A percentile compares a stretch with the other conserved stretches of the same genome.
Evolutionary conservation across 768 basidiomycete genomes (phyloP).

Genomic region (Polyporus arcularius): DNA sequence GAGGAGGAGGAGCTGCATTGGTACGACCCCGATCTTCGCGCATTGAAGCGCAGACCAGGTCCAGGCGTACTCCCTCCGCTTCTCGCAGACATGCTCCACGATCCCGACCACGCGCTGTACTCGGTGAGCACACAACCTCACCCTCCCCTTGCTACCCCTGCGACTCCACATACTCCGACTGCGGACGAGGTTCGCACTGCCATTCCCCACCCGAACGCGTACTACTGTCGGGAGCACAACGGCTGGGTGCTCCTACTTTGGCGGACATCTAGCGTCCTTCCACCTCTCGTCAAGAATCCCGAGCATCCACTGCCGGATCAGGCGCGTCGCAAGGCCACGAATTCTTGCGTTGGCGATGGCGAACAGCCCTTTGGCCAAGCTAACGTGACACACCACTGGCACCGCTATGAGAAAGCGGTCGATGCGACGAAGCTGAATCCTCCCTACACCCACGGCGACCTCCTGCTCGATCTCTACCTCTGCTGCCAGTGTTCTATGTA

Average conservation of each 20-base stretch:
- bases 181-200: constrained; percentile 66
- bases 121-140: constrained; percentile 49
- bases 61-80: constrained; percentile 69
- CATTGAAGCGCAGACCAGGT: constrained; percentile 57
- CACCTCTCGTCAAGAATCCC: constrained; percentile 48
- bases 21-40: constrained; percentile 62
- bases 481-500: constrained; percentile 85
- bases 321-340: constrained; percentile 45
- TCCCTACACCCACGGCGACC: constrained; percentile 51
- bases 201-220: constrained; percentile 80
- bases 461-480: constrained; percentile 73
- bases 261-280: constrained; percentile 62
- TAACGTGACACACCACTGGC: constrained; percentile 82
- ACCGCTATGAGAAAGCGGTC: constrained; percentile 69
- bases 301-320: constrained; percentile 54
- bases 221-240: constrained; percentile 81
- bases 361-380: constrained; percentile 45
- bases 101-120: constrained; percentile 72
- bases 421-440: constrained; percentile 69
- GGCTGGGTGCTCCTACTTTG: constrained; percentile 79
- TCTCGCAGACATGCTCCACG: constrained; percentile 66
- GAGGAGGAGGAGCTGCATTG: constrained; percentile 63
- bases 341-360: constrained; percentile 54
- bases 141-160: constrained; percentile 2
- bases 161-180: constrained; percentile 45